A percentile compares a stretch with the other conserved stretches of the same genome.
Conservation (phyloP, 441 rosid species). For the Theobroma grandiflorum region DNA sequence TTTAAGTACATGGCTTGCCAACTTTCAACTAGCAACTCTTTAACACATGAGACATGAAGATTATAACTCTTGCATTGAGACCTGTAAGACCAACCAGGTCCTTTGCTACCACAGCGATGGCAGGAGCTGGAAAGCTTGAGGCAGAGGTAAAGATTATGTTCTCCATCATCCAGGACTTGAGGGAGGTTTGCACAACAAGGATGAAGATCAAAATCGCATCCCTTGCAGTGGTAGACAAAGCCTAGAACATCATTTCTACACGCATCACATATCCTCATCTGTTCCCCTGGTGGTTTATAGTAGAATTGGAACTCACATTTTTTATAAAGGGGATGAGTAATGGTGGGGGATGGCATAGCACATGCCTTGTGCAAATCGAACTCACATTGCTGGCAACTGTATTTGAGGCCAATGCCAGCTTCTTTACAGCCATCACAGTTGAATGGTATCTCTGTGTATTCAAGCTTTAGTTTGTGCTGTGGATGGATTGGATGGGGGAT, state of each 20-base stretch:
- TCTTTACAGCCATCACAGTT: conserved; percentile 55
- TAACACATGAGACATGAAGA: conserved; percentile 52
- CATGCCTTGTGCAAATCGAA: conserved; percentile 52
- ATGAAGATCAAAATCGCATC: conserved; percentile 49
- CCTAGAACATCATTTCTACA: conserved; percentile 43
- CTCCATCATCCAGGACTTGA: conserved; percentile 46
- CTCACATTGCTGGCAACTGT: conserved; percentile 43
- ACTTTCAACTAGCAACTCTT: conserved; percentile 49
- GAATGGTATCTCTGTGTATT: conserved; percentile 49
- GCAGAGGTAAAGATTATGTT: conserved; percentile 41
- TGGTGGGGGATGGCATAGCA: conserved; percentile 26
- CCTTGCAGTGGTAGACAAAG: conserved; percentile 46
- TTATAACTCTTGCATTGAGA: conserved; percentile 43
- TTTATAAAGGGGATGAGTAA: conserved; percentile 43
- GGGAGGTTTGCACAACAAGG: conserved; percentile 54
- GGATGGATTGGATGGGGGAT: conserved; percentile 45
- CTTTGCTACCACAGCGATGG: conserved; percentile 47
- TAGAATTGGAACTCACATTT: conserved; percentile 42
- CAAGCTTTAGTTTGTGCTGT: conserved; percentile 46
- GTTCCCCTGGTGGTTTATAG: conserved; percentile 33
- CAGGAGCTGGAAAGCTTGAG: conserved; percentile 40
- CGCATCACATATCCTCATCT: conserved; percentile 38
- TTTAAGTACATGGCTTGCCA: conserved; percentile 48
- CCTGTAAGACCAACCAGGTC: conserved; percentile 50
- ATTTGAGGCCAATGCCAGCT: conserved; percentile 49